A percentile compares a stretch with the other conserved stretches of the same genome.
Evolutionary conservation across 306 rosid genomes (phyloP).

Genomic region (Carpinus fangiana): DNA sequence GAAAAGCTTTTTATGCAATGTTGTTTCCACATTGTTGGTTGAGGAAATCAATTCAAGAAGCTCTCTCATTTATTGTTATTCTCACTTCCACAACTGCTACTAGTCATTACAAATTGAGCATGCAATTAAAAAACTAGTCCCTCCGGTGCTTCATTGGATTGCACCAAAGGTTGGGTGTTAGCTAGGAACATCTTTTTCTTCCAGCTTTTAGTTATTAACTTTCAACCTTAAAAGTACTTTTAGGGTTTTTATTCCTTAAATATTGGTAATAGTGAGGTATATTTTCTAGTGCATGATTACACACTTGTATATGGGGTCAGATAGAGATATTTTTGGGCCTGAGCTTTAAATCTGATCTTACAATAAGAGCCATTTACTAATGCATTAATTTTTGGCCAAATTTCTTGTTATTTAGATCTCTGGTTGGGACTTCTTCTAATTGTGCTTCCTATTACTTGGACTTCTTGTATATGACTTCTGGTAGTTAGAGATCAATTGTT

Average conservation of each 20-base stretch:
- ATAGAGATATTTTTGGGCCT: background rate
- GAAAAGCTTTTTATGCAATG: background rate
- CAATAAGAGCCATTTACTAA: background rate
- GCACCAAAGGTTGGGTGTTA: background rate
- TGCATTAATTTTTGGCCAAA: background rate
- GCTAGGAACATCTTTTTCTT: background rate
- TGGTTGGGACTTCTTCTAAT: background rate
- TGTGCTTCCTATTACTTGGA: background rate
- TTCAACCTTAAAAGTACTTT: background rate
- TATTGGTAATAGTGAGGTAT: background rate
- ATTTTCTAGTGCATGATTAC: background rate
- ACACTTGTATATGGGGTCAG: background rate
- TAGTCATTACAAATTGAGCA: background rate
- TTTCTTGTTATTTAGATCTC: background rate
- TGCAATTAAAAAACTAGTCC: background rate
- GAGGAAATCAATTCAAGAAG: background rate
- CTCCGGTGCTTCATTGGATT: background rate
- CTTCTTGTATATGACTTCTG: background rate
- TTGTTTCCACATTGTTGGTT: background rate
- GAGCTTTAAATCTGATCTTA: too few species aligned
- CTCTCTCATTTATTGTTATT: too few species aligned
- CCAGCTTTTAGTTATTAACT: background rate
- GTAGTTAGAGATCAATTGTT: background rate
- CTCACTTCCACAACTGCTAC: too few species aligned
- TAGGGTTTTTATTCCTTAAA: background rate